Conservation (phyloP, 768 basidiomycete species). For the Hygrophorus russula region DNA sequence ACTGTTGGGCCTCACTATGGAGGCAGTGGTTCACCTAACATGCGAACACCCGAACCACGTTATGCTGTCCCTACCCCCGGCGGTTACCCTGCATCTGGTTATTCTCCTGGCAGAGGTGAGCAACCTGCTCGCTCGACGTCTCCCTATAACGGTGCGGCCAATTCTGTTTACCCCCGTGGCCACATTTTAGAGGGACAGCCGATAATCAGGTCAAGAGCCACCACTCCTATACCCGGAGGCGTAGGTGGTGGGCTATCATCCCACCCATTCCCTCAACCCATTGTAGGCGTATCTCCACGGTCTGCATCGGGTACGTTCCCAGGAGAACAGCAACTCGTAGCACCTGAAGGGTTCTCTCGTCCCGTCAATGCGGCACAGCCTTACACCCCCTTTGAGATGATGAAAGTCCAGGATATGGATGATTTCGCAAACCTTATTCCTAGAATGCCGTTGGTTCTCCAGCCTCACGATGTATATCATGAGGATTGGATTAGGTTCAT, state of each 20-base stretch:
- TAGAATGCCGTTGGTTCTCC: constrained; percentile 60
- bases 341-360: constrained; percentile 67
- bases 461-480: constrained; percentile 65
- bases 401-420: constrained; percentile 72
- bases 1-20: constrained; percentile 9
- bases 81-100: constrained; percentile 22
- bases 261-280: constrained; percentile 10
- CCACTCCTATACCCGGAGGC: constrained; percentile 42
- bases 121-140: constrained; percentile 31
- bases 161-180: constrained; percentile 39
- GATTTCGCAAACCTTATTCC: constrained; percentile 56
- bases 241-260: constrained; percentile 9
- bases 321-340: constrained; percentile 33
- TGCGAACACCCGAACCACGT: constrained; percentile 32
- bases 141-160: constrained; percentile 22
- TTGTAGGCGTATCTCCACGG: constrained; percentile 20
- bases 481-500: constrained; percentile 77
- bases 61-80: constrained; percentile 16
- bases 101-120: constrained; percentile 19
- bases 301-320: constrained; percentile 19
- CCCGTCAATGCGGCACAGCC: constrained; percentile 56
- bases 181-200: constrained; percentile 28
- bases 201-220: constrained; percentile 28
- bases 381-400: constrained; percentile 58
- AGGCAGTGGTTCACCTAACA: constrained; percentile 32